Evolutionary conservation across 2,329 filamentous ascomycete species (phyloP).

Genomic region (Talaromyces sp.): DNA sequence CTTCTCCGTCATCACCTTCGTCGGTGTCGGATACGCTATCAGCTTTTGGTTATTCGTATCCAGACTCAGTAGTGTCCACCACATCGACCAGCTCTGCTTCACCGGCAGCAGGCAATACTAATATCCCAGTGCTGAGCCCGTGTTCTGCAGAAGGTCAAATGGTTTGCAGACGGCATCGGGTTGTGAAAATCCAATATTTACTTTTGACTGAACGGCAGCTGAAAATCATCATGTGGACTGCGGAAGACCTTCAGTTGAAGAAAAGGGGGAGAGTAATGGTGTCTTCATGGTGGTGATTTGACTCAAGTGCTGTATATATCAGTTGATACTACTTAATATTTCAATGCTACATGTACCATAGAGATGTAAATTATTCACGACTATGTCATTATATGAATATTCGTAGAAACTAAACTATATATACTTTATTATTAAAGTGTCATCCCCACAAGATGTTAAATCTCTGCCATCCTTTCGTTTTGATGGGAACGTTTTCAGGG

Average conservation of each 20-base stretch:
- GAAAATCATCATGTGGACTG: constrained; percentile 8
- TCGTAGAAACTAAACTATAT: background rate
- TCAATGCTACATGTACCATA: background rate
- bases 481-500: constrained; percentile 28
- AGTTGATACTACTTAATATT: too few species aligned
- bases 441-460: constrained; percentile 30
- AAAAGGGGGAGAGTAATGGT: constrained; percentile 5
- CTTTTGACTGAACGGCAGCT: constrained; percentile 7
- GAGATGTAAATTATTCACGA: background rate
- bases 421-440: too few species aligned
- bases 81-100: background rate
- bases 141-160: constrained; percentile 6
- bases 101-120: background rate
- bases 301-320: too few species aligned
- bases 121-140: background rate
- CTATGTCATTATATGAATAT: background rate
- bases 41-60: background rate
- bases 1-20: background rate
- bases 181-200: constrained; percentile 2
- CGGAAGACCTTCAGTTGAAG: constrained; percentile 3
- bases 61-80: background rate
- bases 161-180: constrained; percentile 7
- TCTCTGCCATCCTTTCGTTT: constrained; percentile 19
- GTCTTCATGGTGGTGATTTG: constrained; percentile 9
- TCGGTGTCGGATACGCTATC: background rate